Evolutionary conservation across 257 asterid genomes (phyloP), one percentile per base, ranked within the genome.

Genomic region (Primulina eburnea): DNA sequence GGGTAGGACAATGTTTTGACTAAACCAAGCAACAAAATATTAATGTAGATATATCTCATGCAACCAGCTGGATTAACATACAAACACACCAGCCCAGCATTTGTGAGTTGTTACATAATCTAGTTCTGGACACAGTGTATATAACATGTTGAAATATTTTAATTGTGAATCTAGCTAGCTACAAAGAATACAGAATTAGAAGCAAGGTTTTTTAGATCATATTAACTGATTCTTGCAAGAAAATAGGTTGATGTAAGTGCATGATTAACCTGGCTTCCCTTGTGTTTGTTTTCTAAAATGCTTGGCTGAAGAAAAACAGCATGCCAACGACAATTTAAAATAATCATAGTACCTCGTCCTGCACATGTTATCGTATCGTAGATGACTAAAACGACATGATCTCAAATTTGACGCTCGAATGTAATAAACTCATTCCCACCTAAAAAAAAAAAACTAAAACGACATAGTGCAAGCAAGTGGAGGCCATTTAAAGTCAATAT

Each of bases 221-320:
- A 34, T 34, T 34, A 8, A 0, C 32, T 17, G 14, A 29, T 61
- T 20, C 14, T 32, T 61, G 65, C 38, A 11, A 11, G 17, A 40
- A 11, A 16, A 11, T 4, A 40, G 16, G 37, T 21, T 32, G 70
- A 14, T 21, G 7, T 26, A 14, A 12, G 20, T 14, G 17, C 52
- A 64, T 66, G 67, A 62, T 68, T 8, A 57, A 69, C 5, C 5
- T 67, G 56, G 37, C 69, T 56, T 52, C 58, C 69, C 30, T 28
- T 28, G 30, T 28, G 21, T 50, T 5, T 6, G 35, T 33, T 33
- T 33, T 50, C 33, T 33, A 52, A 52, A 6, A 24, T 58, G 30
- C 30, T 28, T 28, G 30, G 30, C 30, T 28, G 4, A 28, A 28
- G 30, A 28, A 28, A 28, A 28, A 28, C 30, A 28, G 30, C 30